phyloP scores from a whole-genome alignment of 2,329 filamentous ascomycete species.

The Hawksworthiomyces lignivorus region DNA sequence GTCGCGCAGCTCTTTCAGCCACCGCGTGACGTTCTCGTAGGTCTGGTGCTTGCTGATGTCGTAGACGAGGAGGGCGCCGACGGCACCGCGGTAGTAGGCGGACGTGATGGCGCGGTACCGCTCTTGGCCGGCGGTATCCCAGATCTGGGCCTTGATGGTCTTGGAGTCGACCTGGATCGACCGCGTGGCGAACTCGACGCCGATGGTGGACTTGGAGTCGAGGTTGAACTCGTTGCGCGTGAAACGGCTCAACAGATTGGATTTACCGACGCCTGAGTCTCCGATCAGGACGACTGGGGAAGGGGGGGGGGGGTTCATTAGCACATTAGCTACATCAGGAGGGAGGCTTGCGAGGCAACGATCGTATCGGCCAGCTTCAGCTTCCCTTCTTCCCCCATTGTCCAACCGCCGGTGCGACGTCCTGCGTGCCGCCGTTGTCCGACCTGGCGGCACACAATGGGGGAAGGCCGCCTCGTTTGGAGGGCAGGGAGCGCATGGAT shows the following conservation, averaged over 20 bases:
- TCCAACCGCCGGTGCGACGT: too few relatives aligned
- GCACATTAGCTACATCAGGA: too few relatives aligned
- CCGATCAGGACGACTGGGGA: constrained; percentile 81
- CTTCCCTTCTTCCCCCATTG: too few relatives aligned
- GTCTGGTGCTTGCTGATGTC: constrained; percentile 99
- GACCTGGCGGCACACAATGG: too few relatives aligned
- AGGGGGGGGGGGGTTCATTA: constrained; percentile 3
- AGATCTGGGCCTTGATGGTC: constrained; percentile 99
- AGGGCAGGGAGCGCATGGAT: not conserved
- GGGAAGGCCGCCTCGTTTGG: too few relatives aligned
- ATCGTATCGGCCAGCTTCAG: too few relatives aligned
- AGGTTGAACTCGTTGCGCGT: constrained; percentile 99
- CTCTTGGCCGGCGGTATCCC: constrained; percentile 98
- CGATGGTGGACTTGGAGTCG: constrained; percentile 99
- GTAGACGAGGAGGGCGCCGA: constrained; percentile 95
- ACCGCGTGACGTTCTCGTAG: constrained; percentile 97
- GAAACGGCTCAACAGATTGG: constrained; percentile 98
- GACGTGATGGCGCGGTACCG: constrained; percentile 98
- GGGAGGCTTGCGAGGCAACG: too few relatives aligned
- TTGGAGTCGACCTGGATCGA: constrained; percentile 99
- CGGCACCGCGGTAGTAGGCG: constrained; percentile 96
- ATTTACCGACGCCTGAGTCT: constrained; percentile 99
- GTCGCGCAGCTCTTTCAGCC: constrained; percentile 97
- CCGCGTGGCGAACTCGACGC: constrained; percentile 96
- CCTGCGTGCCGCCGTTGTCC: too few relatives aligned